A percentile compares a stretch with the other conserved stretches of the same genome.
These are phyloP conservation scores for Arthrobotrys pseudoclavata DNA, from an alignment of 2,329 filamentous ascomycete species.

Conservation along the genomic window DNA sequence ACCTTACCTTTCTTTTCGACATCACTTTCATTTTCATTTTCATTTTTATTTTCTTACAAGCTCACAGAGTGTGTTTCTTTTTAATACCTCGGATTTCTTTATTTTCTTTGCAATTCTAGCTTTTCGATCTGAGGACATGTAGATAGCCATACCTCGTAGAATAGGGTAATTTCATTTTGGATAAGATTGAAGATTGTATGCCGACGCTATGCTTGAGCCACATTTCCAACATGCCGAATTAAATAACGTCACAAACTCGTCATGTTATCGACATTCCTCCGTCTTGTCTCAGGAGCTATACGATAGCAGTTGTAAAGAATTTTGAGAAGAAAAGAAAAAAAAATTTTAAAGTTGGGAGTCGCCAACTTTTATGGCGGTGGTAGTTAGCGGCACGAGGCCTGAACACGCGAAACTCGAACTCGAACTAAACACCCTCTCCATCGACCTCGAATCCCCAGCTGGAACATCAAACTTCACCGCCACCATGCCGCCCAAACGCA, in stretches of 20 bases:
- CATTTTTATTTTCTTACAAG: conserved; percentile 6
- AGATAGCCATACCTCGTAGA: conserved; percentile 35
- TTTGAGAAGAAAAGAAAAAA: not conserved
- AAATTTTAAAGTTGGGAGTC: not conserved
- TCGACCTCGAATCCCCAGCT: not conserved
- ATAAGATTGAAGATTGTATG: not conserved
- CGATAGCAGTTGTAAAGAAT: not conserved
- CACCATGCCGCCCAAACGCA: conserved; percentile 77
- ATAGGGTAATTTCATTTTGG: conserved; percentile 26
- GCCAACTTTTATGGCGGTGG: no score
- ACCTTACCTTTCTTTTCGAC: conserved; percentile 2
- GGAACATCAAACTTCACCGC: not conserved
- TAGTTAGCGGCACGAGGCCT: no score
- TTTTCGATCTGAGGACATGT: conserved; percentile 31
- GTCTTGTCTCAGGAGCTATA: not conserved
- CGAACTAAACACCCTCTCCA: not conserved
- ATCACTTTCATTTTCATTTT: conserved; percentile 2
- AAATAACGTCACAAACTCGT: not conserved
- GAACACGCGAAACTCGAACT: not conserved
- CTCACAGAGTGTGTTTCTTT: conserved; percentile 27
- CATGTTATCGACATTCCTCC: not conserved
- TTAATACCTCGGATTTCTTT: conserved; percentile 32
- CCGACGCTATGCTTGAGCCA: not conserved
- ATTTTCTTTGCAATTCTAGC: conserved; percentile 2
- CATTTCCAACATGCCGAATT: not conserved